Percentiles rank a stretch among this genome's conserved stretches.
Evolutionary conservation across 2,329 filamentous ascomycete species (phyloP).

Genomic region (Aureobasidium sp.): DNA sequence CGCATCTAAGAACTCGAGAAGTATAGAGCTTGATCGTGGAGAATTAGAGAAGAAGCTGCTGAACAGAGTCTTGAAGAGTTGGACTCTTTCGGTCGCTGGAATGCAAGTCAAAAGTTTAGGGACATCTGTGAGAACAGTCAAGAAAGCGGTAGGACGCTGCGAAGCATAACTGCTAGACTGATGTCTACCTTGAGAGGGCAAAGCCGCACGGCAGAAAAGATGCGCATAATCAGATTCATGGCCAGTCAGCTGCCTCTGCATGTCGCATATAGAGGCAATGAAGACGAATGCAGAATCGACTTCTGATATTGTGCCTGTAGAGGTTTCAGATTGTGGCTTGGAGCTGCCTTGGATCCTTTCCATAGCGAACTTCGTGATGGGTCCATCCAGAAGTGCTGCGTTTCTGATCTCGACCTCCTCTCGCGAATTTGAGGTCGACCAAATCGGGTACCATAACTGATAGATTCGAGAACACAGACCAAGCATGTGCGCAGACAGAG

Average conservation of each 20-base stretch:
- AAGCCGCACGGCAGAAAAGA: constrained; percentile 5
- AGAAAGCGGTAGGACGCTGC: neutral
- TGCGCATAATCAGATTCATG: neutral
- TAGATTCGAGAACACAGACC: neutral
- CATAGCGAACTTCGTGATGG: neutral
- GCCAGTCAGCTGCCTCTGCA: constrained; percentile 1
- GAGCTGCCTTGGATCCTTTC: neutral
- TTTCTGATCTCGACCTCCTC: neutral
- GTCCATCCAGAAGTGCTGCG: neutral
- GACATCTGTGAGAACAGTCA: neutral
- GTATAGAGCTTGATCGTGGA: neutral
- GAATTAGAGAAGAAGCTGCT: neutral
- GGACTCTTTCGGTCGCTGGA: neutral
- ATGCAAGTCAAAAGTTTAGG: constrained; percentile 3
- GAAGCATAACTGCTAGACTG: neutral
- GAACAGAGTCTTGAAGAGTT: constrained; percentile 1
- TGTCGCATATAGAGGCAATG: constrained; percentile 14
- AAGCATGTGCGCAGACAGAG: neutral
- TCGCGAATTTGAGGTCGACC: neutral
- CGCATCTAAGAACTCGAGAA: constrained; percentile 4
- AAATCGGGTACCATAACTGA: constrained; percentile 11
- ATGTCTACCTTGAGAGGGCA: neutral
- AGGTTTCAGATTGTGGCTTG: neutral
- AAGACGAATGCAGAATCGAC: constrained; percentile 13
- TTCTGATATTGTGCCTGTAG: neutral